Conservation (phyloP, 306 rosid genomes). For the Citrullus amarus region DNA sequence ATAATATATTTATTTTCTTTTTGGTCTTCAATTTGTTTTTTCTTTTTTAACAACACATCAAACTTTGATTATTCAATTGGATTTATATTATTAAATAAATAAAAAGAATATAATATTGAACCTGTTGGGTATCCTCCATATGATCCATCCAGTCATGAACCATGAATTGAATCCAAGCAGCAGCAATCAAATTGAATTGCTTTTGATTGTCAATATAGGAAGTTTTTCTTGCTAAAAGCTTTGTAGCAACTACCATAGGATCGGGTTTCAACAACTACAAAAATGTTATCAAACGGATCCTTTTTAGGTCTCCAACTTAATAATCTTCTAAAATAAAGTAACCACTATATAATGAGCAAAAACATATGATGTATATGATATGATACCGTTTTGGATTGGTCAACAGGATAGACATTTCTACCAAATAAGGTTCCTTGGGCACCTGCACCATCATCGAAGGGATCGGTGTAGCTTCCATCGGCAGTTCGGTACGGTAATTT, state of each 20-base stretch:
- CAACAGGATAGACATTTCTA: slow-evolving; percentile 42
- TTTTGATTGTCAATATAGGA: slow-evolving; percentile 28
- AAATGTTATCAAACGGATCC: not conserved
- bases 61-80: too few species aligned
- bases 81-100: too few species aligned
- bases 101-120: not conserved
- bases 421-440: slow-evolving; percentile 57
- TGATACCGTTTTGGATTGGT: not conserved
- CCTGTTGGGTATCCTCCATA: slow-evolving; percentile 66
- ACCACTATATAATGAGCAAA: not conserved
- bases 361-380: not conserved
- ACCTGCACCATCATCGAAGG: slow-evolving; percentile 28
- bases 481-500: slow-evolving; percentile 35
- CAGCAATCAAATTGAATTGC: slow-evolving; percentile 65
- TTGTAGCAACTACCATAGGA: slow-evolving; percentile 47
- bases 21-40: too few species aligned
- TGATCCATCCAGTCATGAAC: slow-evolving; percentile 77
- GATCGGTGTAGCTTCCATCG: slow-evolving; percentile 46
- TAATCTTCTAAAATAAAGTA: too few species aligned
- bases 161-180: slow-evolving; percentile 73
- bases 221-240: slow-evolving; percentile 41
- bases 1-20: too few species aligned
- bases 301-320: too few species aligned
- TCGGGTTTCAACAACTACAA: slow-evolving; percentile 42
- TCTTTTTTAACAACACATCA: too few species aligned